A percentile compares a stretch with the other conserved stretches of the same genome.
These are phyloP conservation scores for Scutellaria minor DNA, from an alignment of 257 asterid species.

Conservation along the genomic window DNA sequence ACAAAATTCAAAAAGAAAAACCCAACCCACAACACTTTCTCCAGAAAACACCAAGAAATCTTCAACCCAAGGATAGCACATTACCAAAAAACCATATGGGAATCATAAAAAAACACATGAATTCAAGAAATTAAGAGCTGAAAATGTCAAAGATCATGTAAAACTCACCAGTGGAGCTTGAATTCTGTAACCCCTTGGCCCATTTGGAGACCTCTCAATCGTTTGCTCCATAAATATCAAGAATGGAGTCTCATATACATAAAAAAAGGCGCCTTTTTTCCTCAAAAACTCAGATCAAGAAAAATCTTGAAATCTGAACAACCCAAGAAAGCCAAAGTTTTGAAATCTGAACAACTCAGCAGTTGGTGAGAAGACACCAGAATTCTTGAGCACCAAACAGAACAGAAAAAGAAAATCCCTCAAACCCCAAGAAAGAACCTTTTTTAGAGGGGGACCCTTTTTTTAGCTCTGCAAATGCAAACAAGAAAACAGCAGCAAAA, in stretches of 20 bases:
- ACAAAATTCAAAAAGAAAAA: constrained; percentile 23
- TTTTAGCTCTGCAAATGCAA: constrained; percentile 54
- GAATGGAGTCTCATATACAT: constrained; percentile 43
- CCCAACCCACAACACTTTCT: not conserved
- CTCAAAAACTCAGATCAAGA: constrained; percentile 52
- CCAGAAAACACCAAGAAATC: constrained; percentile 25
- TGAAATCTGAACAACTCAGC: constrained; percentile 48
- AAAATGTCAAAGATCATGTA: constrained; percentile 30
- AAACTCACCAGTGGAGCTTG: constrained; percentile 91
- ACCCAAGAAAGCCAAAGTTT: constrained; percentile 36
- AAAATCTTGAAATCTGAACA: constrained; percentile 52
- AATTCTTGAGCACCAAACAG: constrained; percentile 31
- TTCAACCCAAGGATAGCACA: constrained; percentile 9
- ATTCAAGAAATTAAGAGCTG: constrained; percentile 12
- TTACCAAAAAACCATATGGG: constrained; percentile 40
- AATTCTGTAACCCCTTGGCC: constrained; percentile 75
- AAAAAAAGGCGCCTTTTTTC: constrained; percentile 37
- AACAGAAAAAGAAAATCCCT: constrained; percentile 39
- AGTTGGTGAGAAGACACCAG: constrained; percentile 30
- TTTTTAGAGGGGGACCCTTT: constrained; percentile 28
- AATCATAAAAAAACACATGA: constrained; percentile 28
- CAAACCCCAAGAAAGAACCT: constrained; percentile 48
- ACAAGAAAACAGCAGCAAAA: constrained; percentile 50
- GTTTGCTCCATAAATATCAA: constrained; percentile 68
- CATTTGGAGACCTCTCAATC: constrained; percentile 76